These are phyloP conservation scores for Thymus mandschuricus DNA, from an alignment of 257 asterid species.

Conservation along the genomic window DNA sequence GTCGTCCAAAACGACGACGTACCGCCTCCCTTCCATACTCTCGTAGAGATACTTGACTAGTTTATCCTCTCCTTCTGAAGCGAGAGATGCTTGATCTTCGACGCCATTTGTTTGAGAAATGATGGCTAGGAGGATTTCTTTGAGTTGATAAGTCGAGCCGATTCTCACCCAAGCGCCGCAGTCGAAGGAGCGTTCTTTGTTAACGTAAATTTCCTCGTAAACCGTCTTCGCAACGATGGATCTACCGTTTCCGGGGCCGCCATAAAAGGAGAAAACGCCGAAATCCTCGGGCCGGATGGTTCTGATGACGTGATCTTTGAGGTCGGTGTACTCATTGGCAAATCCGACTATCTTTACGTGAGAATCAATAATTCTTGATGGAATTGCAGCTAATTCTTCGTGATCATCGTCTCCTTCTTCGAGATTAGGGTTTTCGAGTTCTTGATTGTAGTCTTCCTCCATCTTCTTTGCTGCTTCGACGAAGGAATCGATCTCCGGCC, in stretches of 20 bases:
- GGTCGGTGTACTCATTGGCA: background rate
- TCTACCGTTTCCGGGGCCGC: background rate
- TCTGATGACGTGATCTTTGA: background rate
- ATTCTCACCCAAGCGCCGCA: background rate
- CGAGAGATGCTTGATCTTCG: background rate
- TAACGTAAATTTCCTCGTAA: background rate
- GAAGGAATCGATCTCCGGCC: background rate
- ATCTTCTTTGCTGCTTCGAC: too few species aligned
- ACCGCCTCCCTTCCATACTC: background rate
- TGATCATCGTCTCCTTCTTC: too few species aligned
- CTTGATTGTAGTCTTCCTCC: too few species aligned
- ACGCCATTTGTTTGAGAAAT: background rate
- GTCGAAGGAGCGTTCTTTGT: background rate
- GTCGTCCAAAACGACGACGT: constrained; percentile 29
- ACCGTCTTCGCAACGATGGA: background rate
- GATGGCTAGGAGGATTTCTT: too few species aligned
- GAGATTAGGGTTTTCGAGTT: too few species aligned
- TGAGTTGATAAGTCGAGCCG: background rate
- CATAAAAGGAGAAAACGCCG: background rate
- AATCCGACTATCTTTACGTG: background rate
- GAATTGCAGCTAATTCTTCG: too few species aligned
- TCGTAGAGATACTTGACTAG: background rate
- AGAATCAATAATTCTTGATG: background rate
- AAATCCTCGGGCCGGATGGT: background rate
- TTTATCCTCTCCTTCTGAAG: background rate